Percentiles rank a stretch among this genome's conserved stretches.
Evolutionary conservation across 176 grass and related monocot species (phyloP).

Genomic region (Oryza australiensis): DNA sequence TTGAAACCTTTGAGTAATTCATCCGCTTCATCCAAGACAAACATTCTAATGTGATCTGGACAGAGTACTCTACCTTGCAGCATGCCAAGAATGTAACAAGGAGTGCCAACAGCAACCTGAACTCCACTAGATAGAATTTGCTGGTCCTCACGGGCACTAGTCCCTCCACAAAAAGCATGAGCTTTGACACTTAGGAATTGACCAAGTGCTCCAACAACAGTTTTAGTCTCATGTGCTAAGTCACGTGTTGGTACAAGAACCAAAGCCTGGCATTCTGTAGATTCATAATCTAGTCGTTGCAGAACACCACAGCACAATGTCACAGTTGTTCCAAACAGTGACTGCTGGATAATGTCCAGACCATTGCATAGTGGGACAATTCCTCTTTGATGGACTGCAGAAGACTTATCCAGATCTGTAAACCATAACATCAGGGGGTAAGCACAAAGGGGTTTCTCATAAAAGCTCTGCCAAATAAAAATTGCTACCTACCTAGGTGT

Average conservation of each 20-base stretch:
- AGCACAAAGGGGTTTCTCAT: not conserved
- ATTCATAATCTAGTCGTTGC: constrained; percentile 66
- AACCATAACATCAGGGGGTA: not conserved
- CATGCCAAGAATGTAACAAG: constrained; percentile 56
- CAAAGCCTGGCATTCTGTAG: constrained; percentile 67
- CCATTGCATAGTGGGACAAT: constrained; percentile 75
- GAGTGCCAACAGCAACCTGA: constrained; percentile 64
- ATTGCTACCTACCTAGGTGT: not conserved
- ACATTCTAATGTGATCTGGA: constrained; percentile 64
- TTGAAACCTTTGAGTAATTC: constrained; percentile 72
- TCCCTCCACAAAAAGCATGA: constrained; percentile 65
- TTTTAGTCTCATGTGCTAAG: constrained; percentile 53
- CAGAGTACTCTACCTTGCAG: constrained; percentile 41
- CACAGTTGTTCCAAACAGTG: constrained; percentile 61
- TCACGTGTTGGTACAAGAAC: constrained; percentile 65
- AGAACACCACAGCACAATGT: constrained; percentile 69
- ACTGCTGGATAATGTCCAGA: constrained; percentile 64
- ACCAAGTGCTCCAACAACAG: constrained; percentile 68
- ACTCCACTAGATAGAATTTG: constrained; percentile 42
- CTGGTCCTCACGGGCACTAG: constrained; percentile 38
- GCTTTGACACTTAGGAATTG: constrained; percentile 63
- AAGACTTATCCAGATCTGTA: constrained; percentile 72
- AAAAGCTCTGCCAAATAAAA: not conserved
- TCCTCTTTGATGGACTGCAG: constrained; percentile 58
- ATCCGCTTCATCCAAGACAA: constrained; percentile 80